Evolutionary conservation across 768 basidiomycete genomes (phyloP), one percentile per base, ranked within the genome.

Genomic region (Epithele typhae): DNA sequence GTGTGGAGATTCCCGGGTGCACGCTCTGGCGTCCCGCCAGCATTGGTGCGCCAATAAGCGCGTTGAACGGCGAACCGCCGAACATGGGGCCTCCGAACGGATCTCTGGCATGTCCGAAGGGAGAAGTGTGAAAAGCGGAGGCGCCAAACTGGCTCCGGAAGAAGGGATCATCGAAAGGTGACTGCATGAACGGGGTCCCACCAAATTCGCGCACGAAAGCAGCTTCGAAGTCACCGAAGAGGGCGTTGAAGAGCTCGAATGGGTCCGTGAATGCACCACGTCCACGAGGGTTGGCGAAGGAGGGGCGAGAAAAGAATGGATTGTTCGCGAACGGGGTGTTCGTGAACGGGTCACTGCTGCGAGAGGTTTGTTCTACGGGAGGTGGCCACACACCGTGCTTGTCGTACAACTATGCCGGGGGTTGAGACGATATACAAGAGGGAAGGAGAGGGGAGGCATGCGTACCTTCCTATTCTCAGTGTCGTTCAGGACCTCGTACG

Each of bases 301-400:
- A 73, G 3, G 75, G 35, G 25, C 45, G 37, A n/a, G 61, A 56
- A 59, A 71, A 75, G 58, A 77, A 73, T 2, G 74, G 70, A 32
- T 72, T 66, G 22, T 64, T 53, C 60, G 69, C 52, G 64, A 73
- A 75, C 35, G 67, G 64, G 38, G 64, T 57, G 4, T 30, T 6
- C 21, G 5, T 33, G 18, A 37, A 48, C 8, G 35, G n/a, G 35
- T 36, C 35, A 17, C 35, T 7, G 35, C 14, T 14, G 8, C 27
- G 7, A 40, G 25, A 30, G 19, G 44, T 15, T 43, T 39, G 43
- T 19, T 52, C 54, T 33, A 48, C 37, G 30, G 40, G 82, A 8
- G 84, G 84, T 10, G 88, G 88, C 82, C 84, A 90, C 40, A 80
- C 71, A 30, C 87, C 86, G 52, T 82, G 67, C n/a, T 64, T 60